These are phyloP conservation scores for Casuarina glauca DNA, from an alignment of 306 rosid genomes.

Conservation along the genomic window DNA sequence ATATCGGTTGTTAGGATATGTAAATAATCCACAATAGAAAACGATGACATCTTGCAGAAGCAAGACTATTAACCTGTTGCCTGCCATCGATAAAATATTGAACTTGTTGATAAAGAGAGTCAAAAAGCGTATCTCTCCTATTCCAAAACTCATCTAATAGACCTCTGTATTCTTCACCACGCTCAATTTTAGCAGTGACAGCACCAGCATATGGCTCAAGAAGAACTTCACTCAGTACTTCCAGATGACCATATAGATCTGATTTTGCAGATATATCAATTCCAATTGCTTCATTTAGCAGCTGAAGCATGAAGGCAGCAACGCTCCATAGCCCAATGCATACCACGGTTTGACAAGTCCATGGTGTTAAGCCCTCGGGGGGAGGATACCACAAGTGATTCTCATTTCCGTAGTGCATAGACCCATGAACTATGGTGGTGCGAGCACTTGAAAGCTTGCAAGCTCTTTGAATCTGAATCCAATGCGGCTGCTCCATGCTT, in stretches of 20 bases:
- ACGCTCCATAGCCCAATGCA: slow-evolving; percentile 83
- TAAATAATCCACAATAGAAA: slow-evolving; percentile 24
- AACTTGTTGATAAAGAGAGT: slow-evolving; percentile 63
- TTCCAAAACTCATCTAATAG: slow-evolving; percentile 81
- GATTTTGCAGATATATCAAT: slow-evolving; percentile 60
- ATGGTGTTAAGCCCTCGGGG: slow-evolving; percentile 84
- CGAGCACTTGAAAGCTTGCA: slow-evolving; percentile 91
- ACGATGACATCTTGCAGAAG: slow-evolving; percentile 20
- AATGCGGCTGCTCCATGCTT: slow-evolving; percentile 62
- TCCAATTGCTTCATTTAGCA: slow-evolving; percentile 63
- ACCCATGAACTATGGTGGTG: slow-evolving; percentile 57
- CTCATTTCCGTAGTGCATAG: slow-evolving; percentile 68
- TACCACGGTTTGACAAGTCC: slow-evolving; percentile 82
- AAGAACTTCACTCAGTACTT: slow-evolving; percentile 72
- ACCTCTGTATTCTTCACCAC: slow-evolving; percentile 70
- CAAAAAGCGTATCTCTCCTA: slow-evolving; percentile 80
- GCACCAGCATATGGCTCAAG: slow-evolving; percentile 93
- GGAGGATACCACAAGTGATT: slow-evolving; percentile 96
- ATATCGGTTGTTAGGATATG: slow-evolving; percentile 35
- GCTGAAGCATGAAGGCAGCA: slow-evolving; percentile 72
- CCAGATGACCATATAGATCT: slow-evolving; percentile 65
- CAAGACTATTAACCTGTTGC: slow-evolving; percentile 55
- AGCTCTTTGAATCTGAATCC: slow-evolving; percentile 72
- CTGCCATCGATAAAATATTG: slow-evolving; percentile 53
- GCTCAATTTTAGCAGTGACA: slow-evolving; percentile 78